These are phyloP conservation scores for Fusarium luffae DNA, from an alignment of 2,329 filamentous ascomycete genomes.

Conservation along the genomic window DNA sequence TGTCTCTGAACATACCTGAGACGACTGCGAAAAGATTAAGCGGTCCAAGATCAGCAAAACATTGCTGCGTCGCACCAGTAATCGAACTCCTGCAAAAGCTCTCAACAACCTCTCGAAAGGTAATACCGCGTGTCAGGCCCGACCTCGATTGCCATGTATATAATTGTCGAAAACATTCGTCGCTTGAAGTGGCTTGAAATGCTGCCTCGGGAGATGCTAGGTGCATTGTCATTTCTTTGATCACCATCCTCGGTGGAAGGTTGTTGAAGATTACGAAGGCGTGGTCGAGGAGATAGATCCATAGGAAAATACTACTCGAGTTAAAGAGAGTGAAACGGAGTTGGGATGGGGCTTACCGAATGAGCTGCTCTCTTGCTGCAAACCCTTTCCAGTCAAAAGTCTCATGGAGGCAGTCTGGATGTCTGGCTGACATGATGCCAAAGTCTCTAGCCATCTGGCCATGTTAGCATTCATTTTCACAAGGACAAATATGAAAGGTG, in stretches of 20 bases:
- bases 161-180: neutral
- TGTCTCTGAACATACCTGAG: too few species aligned
- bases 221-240: slow-evolving; percentile 5
- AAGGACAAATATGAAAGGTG: too few species aligned
- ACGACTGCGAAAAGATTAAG: neutral
- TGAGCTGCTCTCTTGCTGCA: slow-evolving; percentile 2
- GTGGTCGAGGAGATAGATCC: neutral
- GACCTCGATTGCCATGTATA: neutral
- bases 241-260: neutral
- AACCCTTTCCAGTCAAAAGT: neutral
- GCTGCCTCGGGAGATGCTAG: neutral
- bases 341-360: neutral
- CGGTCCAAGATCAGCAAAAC: neutral
- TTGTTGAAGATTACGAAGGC: slow-evolving; percentile 8
- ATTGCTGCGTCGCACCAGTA: neutral
- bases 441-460: neutral
- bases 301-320: neutral
- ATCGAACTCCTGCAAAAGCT: neutral
- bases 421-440: neutral
- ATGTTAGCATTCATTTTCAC: neutral
- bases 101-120: neutral
- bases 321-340: neutral
- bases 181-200: neutral
- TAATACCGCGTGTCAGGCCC: accelerated
- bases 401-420: neutral